These are phyloP conservation scores for Medicago lupulina DNA, from an alignment of 306 rosid species.

Conservation along the genomic window DNA sequence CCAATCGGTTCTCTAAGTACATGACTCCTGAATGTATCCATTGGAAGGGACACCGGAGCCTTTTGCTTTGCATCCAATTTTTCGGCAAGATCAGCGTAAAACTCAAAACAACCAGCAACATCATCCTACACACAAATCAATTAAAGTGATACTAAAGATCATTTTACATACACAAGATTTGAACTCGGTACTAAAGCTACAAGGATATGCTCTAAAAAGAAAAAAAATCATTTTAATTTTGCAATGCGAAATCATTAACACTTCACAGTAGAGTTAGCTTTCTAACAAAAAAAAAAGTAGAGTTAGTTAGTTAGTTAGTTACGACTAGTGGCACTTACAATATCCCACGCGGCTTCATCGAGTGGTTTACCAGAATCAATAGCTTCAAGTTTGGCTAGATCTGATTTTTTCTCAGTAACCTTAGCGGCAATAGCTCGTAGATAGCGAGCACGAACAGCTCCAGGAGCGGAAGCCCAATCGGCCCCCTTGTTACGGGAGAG, in stretches of 20 bases:
- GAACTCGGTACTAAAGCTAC: too few species aligned
- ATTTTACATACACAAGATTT: too few species aligned
- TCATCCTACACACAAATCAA: slow-evolving; percentile 67
- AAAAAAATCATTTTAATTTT: not conserved
- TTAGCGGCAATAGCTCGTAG: slow-evolving; percentile 95
- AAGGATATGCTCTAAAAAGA: not conserved
- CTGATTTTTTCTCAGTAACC: slow-evolving; percentile 65
- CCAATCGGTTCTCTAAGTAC: slow-evolving; percentile 93
- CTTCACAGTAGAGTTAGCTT: too few species aligned
- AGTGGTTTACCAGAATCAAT: slow-evolving; percentile 89
- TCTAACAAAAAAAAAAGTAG: too few species aligned
- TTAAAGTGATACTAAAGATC: not conserved
- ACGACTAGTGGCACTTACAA: slow-evolving; percentile 45
- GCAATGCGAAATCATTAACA: slow-evolving; percentile 3
- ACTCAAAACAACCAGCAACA: slow-evolving; percentile 97
- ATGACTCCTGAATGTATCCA: slow-evolving; percentile 77
- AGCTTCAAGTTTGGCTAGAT: slow-evolving; percentile 74
- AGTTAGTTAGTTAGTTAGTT: slow-evolving; percentile 41
- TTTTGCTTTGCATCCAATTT: slow-evolving; percentile 85
- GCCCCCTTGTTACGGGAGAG: slow-evolving; percentile 73
- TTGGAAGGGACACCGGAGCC: slow-evolving; percentile 77
- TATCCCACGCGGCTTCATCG: slow-evolving; percentile 95
- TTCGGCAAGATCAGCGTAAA: slow-evolving; percentile 96
- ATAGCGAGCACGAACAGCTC: slow-evolving; percentile 82
- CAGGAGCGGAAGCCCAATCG: slow-evolving; percentile 84